phyloP scores from a whole-genome alignment of 2,329 filamentous ascomycete species.

The Penicillium sp. region DNA sequence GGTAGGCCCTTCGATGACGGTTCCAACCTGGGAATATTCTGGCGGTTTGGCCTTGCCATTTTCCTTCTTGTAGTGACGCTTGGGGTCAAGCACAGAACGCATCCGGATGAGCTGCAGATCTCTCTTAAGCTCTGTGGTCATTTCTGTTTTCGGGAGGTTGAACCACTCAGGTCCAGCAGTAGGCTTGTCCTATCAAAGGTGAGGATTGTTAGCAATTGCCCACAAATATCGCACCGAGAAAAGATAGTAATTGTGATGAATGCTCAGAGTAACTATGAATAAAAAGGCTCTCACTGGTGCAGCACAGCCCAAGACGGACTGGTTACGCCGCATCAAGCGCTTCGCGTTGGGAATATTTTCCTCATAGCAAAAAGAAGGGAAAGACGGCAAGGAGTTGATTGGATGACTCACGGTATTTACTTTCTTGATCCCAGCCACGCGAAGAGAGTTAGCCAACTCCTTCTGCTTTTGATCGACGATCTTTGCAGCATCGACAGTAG shows the following conservation, averaged over 20 bases:
- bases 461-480: constrained; percentile 49
- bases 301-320: constrained; percentile 76
- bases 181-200: constrained; percentile 48
- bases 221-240: not conserved
- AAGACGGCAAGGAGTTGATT: not conserved
- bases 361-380: constrained; percentile 55
- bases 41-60: constrained; percentile 67
- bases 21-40: constrained; percentile 84
- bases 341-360: constrained; percentile 68
- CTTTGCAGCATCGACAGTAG: constrained; percentile 51
- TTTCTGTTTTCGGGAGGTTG: constrained; percentile 76
- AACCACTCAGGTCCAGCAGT: constrained; percentile 84
- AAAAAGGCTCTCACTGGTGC: constrained; percentile 65
- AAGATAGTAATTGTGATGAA: constrained; percentile 14
- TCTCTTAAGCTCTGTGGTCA: constrained; percentile 81
- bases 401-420: constrained; percentile 50
- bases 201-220: constrained; percentile 26
- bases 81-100: constrained; percentile 82
- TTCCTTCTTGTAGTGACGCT: constrained; percentile 89
- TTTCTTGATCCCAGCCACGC: constrained; percentile 38
- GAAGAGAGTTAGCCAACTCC: constrained; percentile 19
- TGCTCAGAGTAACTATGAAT: constrained; percentile 73
- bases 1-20: constrained; percentile 80
- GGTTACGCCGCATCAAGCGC: constrained; percentile 68
- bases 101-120: constrained; percentile 88